Conservation (phyloP, 2,329 filamentous ascomycete species). For the Shiraia bambusicola region DNA sequence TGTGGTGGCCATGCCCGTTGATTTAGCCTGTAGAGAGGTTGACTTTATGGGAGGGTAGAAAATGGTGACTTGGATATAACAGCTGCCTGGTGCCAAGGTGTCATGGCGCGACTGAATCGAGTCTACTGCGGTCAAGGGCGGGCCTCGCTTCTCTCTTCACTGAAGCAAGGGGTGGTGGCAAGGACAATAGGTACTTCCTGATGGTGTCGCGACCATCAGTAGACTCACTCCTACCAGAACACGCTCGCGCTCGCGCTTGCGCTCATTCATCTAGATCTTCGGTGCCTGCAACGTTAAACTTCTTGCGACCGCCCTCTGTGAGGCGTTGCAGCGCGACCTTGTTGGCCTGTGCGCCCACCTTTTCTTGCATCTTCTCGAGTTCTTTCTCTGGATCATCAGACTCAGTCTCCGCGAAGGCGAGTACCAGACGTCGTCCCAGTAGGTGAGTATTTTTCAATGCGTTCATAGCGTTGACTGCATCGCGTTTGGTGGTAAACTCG, state of each 20-base stretch:
- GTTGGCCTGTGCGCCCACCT: constrained; percentile 85
- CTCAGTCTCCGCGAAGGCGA: constrained; percentile 89
- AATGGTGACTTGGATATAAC: constrained; percentile 36
- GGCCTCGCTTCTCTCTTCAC: constrained; percentile 34
- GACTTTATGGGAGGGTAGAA: constrained; percentile 29
- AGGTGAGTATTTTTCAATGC: constrained; percentile 91
- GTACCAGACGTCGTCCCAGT: constrained; percentile 81
- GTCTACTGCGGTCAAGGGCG: constrained; percentile 33
- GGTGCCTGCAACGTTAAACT: constrained; percentile 77
- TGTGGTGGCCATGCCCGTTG: constrained; percentile 39
- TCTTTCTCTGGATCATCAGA: constrained; percentile 91
- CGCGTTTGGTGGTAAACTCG: constrained; percentile 87
- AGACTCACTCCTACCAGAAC: constrained; percentile 31
- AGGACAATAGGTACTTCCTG: constrained; percentile 25
- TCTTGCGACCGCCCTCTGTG: constrained; percentile 78
- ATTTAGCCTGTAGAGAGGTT: constrained; percentile 32
- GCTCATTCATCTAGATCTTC: constrained; percentile 56
- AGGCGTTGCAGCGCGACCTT: constrained; percentile 89
- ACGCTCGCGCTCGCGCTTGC: constrained; percentile 36
- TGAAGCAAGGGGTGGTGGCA: constrained; percentile 37
- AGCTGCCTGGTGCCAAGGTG: constrained; percentile 31
- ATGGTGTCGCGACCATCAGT: constrained; percentile 32
- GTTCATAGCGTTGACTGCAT: constrained; percentile 88
- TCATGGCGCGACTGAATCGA: constrained; percentile 34
- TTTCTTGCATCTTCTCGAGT: constrained; percentile 95